Conservation (phyloP, 805 yeast species). For the Suhomyces vadensis region DNA sequence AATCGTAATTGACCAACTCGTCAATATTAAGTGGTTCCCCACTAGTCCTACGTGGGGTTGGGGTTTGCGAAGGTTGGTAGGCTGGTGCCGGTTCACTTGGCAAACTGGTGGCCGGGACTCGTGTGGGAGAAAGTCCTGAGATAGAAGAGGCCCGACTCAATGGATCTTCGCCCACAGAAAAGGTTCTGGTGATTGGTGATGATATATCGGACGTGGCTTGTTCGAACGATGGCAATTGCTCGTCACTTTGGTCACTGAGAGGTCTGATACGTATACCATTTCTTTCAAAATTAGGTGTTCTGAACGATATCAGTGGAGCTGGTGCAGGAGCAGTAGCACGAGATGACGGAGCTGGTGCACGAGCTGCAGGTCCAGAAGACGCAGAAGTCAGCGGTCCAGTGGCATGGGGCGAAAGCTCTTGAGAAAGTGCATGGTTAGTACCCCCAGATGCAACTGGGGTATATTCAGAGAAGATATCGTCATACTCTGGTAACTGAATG, state of each 20-base stretch:
- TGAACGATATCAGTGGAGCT: conserved; percentile 26
- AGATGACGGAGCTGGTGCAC: too few species aligned
- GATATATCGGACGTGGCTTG: conserved; percentile 57
- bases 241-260: conserved; percentile 20
- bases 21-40: conserved; percentile 25
- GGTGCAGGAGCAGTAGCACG: too few species aligned
- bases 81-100: conserved; percentile 37
- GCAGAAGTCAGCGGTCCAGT: conserved; percentile 15
- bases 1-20: conserved; percentile 22
- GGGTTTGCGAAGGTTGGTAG: conserved; percentile 20
- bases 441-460: conserved; percentile 4
- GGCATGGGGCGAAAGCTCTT: conserved; percentile 1
- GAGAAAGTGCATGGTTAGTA: too few species aligned
- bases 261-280: conserved; percentile 36
- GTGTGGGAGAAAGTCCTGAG: conserved; percentile 6
- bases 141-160: conserved; percentile 38
- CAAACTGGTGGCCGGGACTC: neutral
- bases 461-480: conserved; percentile 21
- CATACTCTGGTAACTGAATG: conserved; percentile 42
- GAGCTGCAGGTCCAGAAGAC: neutral
- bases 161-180: conserved; percentile 40
- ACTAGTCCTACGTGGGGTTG: conserved; percentile 3
- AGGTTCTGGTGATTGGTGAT: conserved; percentile 36
- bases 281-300: conserved; percentile 38
- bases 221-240: conserved; percentile 60